Evolutionary conservation across 495 filamentous ascomycete species (phyloP).

Genomic region (Cetradonia linearis): DNA sequence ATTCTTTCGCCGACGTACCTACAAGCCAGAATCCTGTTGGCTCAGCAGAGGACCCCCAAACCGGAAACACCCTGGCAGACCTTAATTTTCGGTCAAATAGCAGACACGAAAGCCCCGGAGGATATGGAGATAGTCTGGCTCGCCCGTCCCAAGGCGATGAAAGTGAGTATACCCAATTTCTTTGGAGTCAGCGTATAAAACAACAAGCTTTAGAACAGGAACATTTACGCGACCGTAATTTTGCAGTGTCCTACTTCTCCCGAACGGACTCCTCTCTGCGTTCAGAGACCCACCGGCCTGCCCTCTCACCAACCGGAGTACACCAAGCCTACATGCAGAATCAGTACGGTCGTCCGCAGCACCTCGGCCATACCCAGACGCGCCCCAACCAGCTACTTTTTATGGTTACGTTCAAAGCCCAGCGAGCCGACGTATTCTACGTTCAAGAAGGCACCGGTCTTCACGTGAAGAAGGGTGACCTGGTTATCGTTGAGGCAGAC

Average conservation of each 20-base stretch:
- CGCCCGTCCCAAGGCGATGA: slow-evolving; percentile 32
- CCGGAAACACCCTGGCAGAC: slow-evolving; percentile 25
- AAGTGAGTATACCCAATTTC: slow-evolving; percentile 38
- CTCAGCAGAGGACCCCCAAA: slow-evolving; percentile 52
- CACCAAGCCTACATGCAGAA: slow-evolving; percentile 46
- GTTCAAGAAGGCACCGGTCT: slow-evolving; percentile 91
- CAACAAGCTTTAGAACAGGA: slow-evolving; percentile 32
- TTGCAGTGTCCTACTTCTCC: slow-evolving; percentile 42
- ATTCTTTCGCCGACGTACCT: slow-evolving; percentile 90
- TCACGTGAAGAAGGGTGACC: slow-evolving; percentile 76
- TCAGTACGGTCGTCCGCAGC: slow-evolving; percentile 44
- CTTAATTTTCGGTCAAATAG: slow-evolving; percentile 31
- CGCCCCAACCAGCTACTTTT: slow-evolving; percentile 77
- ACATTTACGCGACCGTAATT: slow-evolving; percentile 38
- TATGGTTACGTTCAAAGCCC: slow-evolving; percentile 92
- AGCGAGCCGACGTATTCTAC: slow-evolving; percentile 89
- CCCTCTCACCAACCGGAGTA: slow-evolving; percentile 35
- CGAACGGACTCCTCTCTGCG: slow-evolving; percentile 37
- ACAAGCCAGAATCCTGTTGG: slow-evolving; percentile 60
- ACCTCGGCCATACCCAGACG: slow-evolving; percentile 50
- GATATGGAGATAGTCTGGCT: slow-evolving; percentile 28
- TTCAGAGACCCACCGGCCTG: slow-evolving; percentile 29
- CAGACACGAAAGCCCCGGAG: slow-evolving; percentile 34
- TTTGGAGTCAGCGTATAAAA: slow-evolving; percentile 29
- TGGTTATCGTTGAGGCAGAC: slow-evolving; percentile 96